These are phyloP conservation scores for Fagus sylvatica DNA, from an alignment of 306 rosid genomes.

Conservation along the genomic window DNA sequence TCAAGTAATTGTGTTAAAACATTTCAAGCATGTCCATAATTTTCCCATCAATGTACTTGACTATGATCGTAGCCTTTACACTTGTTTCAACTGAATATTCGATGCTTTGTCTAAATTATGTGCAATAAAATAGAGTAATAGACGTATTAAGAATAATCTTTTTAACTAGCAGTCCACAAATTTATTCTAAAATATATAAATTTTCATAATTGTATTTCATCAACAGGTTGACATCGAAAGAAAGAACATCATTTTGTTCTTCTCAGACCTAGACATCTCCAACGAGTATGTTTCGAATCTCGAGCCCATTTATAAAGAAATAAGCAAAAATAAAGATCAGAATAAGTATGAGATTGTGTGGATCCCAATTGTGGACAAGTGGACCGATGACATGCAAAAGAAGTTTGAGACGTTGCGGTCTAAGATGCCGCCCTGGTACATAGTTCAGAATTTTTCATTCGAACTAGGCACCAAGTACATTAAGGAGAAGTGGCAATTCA, in stretches of 20 bases:
- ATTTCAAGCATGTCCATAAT: no score
- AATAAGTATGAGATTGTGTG: constrained; percentile 30
- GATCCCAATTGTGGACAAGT: constrained; percentile 38
- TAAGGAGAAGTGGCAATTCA: constrained; percentile 32
- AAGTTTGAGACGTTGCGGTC: constrained; percentile 29
- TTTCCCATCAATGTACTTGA: no score
- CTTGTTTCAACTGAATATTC: no score
- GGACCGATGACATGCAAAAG: constrained; percentile 19
- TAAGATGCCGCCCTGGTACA: constrained; percentile 45
- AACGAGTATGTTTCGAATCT: constrained; percentile 24
- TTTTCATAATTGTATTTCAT: not conserved
- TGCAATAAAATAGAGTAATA: no score
- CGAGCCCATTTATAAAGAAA: constrained; percentile 21
- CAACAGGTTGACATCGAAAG: constrained; percentile 17
- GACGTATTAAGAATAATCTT: no score
- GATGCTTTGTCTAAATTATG: no score
- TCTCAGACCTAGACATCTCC: constrained; percentile 34
- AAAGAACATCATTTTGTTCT: constrained; percentile 26
- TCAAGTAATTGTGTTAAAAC: no score
- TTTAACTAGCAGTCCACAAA: no score
- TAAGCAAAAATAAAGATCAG: constrained; percentile 14
- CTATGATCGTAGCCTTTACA: no score
- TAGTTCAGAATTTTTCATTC: not conserved
- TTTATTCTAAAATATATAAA: no score
- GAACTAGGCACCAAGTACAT: constrained; percentile 30